Percentiles rank a stretch among this genome's conserved stretches.
These are phyloP conservation scores for Pterocarpus santalinus DNA, from an alignment of 306 rosid species.

Conservation along the genomic window DNA sequence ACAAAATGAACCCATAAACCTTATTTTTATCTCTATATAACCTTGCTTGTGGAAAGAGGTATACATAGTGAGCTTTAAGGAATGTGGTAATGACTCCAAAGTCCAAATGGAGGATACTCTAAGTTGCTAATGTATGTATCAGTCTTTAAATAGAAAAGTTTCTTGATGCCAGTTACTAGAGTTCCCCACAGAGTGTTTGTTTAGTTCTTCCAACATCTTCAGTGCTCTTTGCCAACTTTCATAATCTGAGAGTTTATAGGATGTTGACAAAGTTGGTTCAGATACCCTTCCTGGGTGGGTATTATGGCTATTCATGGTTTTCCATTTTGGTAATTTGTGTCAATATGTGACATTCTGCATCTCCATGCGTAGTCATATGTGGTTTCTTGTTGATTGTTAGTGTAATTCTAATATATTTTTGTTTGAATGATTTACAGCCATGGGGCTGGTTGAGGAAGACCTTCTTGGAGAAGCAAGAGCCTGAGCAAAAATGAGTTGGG, in stretches of 20 bases:
- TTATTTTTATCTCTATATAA: slow-evolving; percentile 7
- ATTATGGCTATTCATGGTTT: slow-evolving; percentile 25
- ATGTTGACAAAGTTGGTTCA: slow-evolving; percentile 21
- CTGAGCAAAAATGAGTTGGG: too few relatives aligned
- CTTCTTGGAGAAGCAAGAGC: too few relatives aligned
- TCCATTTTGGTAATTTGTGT: too few relatives aligned
- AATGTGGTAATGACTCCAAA: neutral
- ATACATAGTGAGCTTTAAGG: too few relatives aligned
- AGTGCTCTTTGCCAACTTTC: too few relatives aligned
- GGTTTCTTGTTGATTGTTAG: neutral
- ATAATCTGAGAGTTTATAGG: neutral
- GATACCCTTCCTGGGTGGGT: slow-evolving; percentile 10
- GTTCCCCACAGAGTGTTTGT: too few relatives aligned
- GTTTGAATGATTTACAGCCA: too few relatives aligned
- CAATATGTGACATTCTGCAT: too few relatives aligned
- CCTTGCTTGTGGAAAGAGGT: slow-evolving; percentile 14
- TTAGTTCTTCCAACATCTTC: too few relatives aligned
- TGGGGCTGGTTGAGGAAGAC: too few relatives aligned
- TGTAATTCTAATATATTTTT: neutral
- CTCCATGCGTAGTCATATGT: neutral
- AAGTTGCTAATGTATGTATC: neutral
- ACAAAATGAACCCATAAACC: neutral
- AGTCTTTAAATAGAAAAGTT: too few relatives aligned
- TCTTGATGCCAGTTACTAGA: too few relatives aligned
- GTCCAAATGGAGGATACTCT: slow-evolving; percentile 4